phyloP scores from a whole-genome alignment of 768 basidiomycete genomes.

The Cyclocybe cylindracea region DNA sequence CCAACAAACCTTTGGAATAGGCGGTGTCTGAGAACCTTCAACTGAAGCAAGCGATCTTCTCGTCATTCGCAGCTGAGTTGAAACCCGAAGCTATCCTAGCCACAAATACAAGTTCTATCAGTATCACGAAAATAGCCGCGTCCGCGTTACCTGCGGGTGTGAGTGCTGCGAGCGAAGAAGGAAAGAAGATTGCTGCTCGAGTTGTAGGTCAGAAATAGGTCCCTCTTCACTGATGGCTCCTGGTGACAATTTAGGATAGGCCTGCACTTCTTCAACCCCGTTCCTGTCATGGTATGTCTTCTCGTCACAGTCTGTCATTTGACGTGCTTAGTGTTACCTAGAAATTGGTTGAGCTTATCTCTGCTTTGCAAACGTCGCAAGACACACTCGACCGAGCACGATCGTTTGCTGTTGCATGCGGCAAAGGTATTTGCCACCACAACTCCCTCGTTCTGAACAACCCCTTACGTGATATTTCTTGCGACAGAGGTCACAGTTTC shows the following conservation, averaged over 20 bases:
- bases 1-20: constrained; percentile 30
- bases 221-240: background rate
- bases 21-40: constrained; percentile 85
- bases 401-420: constrained; percentile 83
- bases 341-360: constrained; percentile 96
- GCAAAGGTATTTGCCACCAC: constrained; percentile 61
- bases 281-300: constrained; percentile 84
- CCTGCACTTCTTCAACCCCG: constrained; percentile 95
- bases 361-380: constrained; percentile 86
- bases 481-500: constrained; percentile 84
- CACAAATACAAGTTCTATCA: constrained; percentile 92
- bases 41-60: constrained; percentile 80
- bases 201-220: constrained; percentile 67
- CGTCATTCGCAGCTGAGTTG: constrained; percentile 64
- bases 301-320: background rate
- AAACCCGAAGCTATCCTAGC: constrained; percentile 81
- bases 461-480: background rate
- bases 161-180: constrained; percentile 60
- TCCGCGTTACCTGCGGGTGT: constrained; percentile 64
- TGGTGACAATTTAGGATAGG: constrained; percentile 39
- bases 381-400: constrained; percentile 76
- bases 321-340: constrained; percentile 22
- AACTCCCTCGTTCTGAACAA: background rate
- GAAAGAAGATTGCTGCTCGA: constrained; percentile 63
- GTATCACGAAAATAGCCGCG: constrained; percentile 91